Evolutionary conservation across 2,329 filamentous ascomycete species (phyloP).

Genomic region (Daldinia sp.): DNA sequence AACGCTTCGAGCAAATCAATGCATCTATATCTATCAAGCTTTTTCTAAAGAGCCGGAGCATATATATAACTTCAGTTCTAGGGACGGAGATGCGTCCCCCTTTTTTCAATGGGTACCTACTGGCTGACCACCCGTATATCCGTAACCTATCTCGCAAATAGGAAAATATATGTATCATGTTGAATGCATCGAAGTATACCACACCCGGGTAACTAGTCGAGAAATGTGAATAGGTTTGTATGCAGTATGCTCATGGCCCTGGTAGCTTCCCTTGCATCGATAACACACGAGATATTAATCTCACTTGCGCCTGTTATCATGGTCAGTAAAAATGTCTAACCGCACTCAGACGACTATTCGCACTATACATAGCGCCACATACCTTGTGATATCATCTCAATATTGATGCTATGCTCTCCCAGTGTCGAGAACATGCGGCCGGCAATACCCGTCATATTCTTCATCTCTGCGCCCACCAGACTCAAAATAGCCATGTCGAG

Average conservation of each 20-base stretch:
- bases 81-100: not conserved
- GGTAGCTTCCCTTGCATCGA: conserved; percentile 89
- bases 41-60: not conserved
- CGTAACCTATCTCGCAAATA: conserved; percentile 1
- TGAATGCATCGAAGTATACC: not conserved
- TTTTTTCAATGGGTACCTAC: not conserved
- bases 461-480: conserved; percentile 94
- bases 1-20: not conserved
- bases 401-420: conserved; percentile 93
- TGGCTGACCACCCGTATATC: not conserved
- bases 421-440: conserved; percentile 95
- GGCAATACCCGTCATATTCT: conserved; percentile 95
- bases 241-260: conserved; percentile 96
- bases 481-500: conserved; percentile 95
- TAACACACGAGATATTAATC: conserved; percentile 99
- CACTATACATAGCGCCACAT: conserved; percentile 48
- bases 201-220: conserved; percentile 68
- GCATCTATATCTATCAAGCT: conserved; percentile 17
- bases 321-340: conserved; percentile 13
- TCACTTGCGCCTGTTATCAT: conserved; percentile 82
- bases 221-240: conserved; percentile 95
- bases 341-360: not conserved
- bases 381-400: conserved; percentile 99
- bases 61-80: not conserved
- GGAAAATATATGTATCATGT: conserved; percentile 2